Evolutionary conservation across 441 rosid genomes (phyloP).

Genomic region (Populus hybrid): DNA sequence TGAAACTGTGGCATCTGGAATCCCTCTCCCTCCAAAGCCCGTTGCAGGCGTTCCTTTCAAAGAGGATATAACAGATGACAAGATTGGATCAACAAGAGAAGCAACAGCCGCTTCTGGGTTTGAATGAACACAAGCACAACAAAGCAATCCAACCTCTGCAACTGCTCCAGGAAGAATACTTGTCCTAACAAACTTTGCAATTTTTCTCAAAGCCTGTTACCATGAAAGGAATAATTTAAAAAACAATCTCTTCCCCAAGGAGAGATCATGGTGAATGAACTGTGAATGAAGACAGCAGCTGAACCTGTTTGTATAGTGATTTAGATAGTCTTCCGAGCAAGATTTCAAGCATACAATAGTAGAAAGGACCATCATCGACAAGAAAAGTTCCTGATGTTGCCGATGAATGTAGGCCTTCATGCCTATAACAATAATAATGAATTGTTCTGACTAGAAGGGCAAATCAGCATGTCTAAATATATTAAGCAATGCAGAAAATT

Average conservation of each 20-base stretch:
- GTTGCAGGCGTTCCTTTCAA: slow-evolving; percentile 87
- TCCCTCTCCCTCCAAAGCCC: slow-evolving; percentile 90
- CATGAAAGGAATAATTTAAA: slow-evolving; percentile 21
- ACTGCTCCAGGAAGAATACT: slow-evolving; percentile 99
- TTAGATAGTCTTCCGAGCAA: slow-evolving; percentile 92
- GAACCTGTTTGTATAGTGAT: slow-evolving; percentile 85
- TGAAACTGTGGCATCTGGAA: slow-evolving; percentile 43
- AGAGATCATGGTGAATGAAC: slow-evolving; percentile 4
- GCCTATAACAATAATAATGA: slow-evolving; percentile 47
- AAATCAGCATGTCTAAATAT: not conserved
- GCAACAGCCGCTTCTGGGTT: slow-evolving; percentile 90
- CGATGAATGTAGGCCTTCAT: slow-evolving; percentile 90
- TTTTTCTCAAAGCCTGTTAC: slow-evolving; percentile 90
- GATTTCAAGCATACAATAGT: too few relatives aligned
- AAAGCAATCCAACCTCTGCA: slow-evolving; percentile 99
- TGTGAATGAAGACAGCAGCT: slow-evolving; percentile 16
- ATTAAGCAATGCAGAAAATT: not conserved
- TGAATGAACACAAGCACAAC: slow-evolving; percentile 97
- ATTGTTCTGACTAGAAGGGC: not conserved
- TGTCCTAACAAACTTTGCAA: slow-evolving; percentile 90
- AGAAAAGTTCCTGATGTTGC: slow-evolving; percentile 97
- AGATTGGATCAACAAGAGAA: slow-evolving; percentile 87
- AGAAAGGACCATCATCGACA: slow-evolving; percentile 98
- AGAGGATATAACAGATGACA: slow-evolving; percentile 77
- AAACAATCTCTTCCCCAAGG: slow-evolving; percentile 1